Evolutionary conservation across 163 green algal species (phyloP), one percentile per base, ranked within the genome.

Genomic region (Scenedesmus sp.): DNA sequence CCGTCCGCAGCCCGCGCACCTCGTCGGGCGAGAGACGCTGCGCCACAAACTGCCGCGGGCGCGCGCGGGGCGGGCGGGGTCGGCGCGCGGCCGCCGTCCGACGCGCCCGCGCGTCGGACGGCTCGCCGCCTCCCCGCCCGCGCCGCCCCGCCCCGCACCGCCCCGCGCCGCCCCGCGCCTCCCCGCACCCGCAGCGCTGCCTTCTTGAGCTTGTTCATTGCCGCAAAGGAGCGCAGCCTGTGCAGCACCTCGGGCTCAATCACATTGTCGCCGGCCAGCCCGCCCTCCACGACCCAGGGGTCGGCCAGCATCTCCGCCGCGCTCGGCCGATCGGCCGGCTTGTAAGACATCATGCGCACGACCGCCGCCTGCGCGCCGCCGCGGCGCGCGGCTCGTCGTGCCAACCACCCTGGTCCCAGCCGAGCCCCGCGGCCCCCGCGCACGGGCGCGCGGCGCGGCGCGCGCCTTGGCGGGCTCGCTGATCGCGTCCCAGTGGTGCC

Each of bases 171-270:
- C n/a, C n/a, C n/a, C n/a, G n/a, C n/a, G n/a, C n/a, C n/a, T n/a
- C n/a, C n/a, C n/a, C 63, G 36, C 48, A 89, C 87, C 87, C 96
- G 92, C 75, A 98, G 88, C 4, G 94, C 95, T 80, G 97, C 82
- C 69, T 96, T 94, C 88, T 99, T 99, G 50, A 99, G 89, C 83
- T 95, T 96, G 92, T 98, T 98, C 89, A 98, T 96, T 73, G 82
- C 84, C 0, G 91, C 89, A 79, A 99, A 99, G 39, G 92, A 87
- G 48, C 92, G 90, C 80, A 99, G 91, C 75, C 95, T 90, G 34
- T 84, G 86, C 24, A 98, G 84, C 73, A 99, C 95, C 64, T 93
- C 93, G 51, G 95, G 94, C 80, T 96, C 91, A 54, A 99, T 85
- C 53, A 91, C 87, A 75, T 95, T 91, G 13, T 87, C 85, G 44